Percentiles rank a stretch among this genome's conserved stretches.
Evolutionary conservation across 2,329 filamentous ascomycete species (phyloP).

Genomic region (Fusarium lyarnte): DNA sequence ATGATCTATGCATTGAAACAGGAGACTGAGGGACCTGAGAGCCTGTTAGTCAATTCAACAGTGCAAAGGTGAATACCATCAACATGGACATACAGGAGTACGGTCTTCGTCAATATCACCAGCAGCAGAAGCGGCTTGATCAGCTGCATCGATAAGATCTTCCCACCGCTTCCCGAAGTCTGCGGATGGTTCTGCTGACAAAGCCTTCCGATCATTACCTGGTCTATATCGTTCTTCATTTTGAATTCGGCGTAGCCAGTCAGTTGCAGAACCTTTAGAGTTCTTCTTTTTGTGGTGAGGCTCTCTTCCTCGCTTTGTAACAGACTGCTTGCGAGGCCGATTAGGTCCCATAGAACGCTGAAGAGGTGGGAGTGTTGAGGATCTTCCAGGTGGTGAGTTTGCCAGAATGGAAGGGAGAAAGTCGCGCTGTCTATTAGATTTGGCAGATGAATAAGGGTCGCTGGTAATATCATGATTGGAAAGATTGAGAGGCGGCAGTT

Average conservation of each 20-base stretch:
- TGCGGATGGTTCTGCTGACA: conserved; percentile 84
- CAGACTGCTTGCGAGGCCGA: conserved; percentile 84
- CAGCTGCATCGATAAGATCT: conserved; percentile 90
- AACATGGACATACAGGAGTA: conserved; percentile 71
- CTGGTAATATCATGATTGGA: conserved; percentile 71
- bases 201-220: conserved; percentile 79
- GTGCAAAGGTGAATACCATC: neutral
- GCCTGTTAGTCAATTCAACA: conserved; percentile 37
- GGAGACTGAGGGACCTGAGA: conserved; percentile 71
- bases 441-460: conserved; percentile 74
- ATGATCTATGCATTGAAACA: conserved; percentile 69
- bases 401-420: conserved; percentile 84
- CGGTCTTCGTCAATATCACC: conserved; percentile 92
- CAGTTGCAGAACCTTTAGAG: conserved; percentile 75
- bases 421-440: conserved; percentile 72
- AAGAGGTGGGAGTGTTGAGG: conserved; percentile 86
- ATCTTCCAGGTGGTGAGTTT: conserved; percentile 85
- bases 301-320: conserved; percentile 80
- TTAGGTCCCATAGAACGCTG: conserved; percentile 77
- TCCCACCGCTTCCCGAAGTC: conserved; percentile 94
- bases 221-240: conserved; percentile 72
- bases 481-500: conserved; percentile 75
- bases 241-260: conserved; percentile 69
- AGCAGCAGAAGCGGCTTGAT: conserved; percentile 79
- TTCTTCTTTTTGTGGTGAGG: conserved; percentile 82